Evolutionary conservation across 768 basidiomycete genomes (phyloP), one percentile per base, ranked within the genome.

Genomic region (Hygrophoropsis aurantiaca): DNA sequence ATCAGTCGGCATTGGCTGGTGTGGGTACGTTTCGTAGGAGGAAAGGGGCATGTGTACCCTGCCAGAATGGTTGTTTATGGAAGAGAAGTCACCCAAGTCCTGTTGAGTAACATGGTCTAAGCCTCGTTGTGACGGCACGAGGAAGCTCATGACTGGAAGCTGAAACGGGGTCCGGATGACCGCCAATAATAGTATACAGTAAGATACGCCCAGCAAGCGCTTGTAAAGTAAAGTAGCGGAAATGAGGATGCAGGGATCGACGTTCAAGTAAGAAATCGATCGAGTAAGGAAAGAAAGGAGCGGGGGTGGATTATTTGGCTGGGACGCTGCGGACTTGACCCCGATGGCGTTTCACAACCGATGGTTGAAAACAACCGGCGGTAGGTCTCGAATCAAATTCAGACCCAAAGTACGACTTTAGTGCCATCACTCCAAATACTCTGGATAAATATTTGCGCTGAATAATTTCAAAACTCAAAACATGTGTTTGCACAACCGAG

Each of bases 41-140:
- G 67, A 66, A 68, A 66, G 64, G 64, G 64, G 64, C 53, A 68
- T 59, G 53, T 68, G 64, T 42, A 66, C 68, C 66, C 64, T 65
- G 51, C 37, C 5, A 11, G 53, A 42, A 16, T 66, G 61, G 64
- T 66, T 65, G 67, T 57, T 59, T 69, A 58, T 52, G 60, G 57
- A 38, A 33, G 57, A 46, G 43, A 58, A 18, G 57, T 60, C 53
- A 56, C 60, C 47, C 37, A 53, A 49, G 26, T 59, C 36, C 34
- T 66, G 61, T 15, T 66, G 58, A 34, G 56, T 19, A 40, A 56
- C 26, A 52, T 54, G 51, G 42, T 44, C 53, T 27, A 53, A 21
- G 61, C 64, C 65, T 62, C 62, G 64, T 65, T 68, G 66, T 38
- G 60, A 52, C 13, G 64, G 61, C 61, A 62, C 48, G 67, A 60